Evolutionary conservation across 1,139 yeast genomes (phyloP).

Genomic region (Suhomyces bokatorum): DNA sequence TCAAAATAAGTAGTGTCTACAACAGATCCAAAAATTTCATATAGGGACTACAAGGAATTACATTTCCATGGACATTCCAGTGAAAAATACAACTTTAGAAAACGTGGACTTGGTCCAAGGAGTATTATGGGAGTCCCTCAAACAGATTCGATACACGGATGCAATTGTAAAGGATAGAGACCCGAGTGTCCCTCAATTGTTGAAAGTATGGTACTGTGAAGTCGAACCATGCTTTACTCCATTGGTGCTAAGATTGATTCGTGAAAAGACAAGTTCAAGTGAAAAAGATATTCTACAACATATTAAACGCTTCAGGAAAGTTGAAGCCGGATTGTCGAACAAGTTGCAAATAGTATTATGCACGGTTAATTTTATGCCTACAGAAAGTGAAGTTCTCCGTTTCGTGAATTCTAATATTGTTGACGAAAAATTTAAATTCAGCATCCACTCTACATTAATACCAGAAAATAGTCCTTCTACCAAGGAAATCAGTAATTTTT

Average conservation of each 20-base stretch:
- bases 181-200: constrained; percentile 36
- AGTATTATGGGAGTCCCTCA: constrained; percentile 46
- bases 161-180: constrained; percentile 18
- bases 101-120: constrained; percentile 49
- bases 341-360: constrained; percentile 32
- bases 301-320: constrained; percentile 36
- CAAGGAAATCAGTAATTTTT: constrained; percentile 58
- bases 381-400: constrained; percentile 17
- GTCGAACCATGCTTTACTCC: constrained; percentile 34
- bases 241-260: constrained; percentile 26
- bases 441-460: constrained; percentile 25
- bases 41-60: too few species aligned
- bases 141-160: constrained; percentile 44
- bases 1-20: not conserved
- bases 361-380: constrained; percentile 20
- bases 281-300: constrained; percentile 32
- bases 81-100: constrained; percentile 2
- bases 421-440: not conserved
- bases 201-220: constrained; percentile 58
- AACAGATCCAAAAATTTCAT: not conserved
- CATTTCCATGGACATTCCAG: too few species aligned
- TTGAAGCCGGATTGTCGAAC: constrained; percentile 4
- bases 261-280: constrained; percentile 27
- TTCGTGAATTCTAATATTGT: constrained; percentile 12
- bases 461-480: constrained; percentile 61